These are phyloP conservation scores for Aspergillus funiculosus DNA, from an alignment of 495 filamentous ascomycete genomes.

Conservation along the genomic window DNA sequence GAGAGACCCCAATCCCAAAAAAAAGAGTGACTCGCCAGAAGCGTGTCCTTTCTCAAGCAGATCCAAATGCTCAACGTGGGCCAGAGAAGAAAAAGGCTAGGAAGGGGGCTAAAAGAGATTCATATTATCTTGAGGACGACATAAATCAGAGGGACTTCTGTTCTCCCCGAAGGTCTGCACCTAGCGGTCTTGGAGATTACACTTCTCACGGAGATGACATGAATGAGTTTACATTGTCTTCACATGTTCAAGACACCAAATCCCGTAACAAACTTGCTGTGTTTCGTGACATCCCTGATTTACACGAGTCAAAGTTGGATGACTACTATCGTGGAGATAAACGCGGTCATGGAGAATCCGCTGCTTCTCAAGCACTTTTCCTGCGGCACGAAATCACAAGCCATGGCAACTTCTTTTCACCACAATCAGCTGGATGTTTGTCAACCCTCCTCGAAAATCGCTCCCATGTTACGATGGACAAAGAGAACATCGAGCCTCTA, in stretches of 20 bases:
- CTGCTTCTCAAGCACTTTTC: slow-evolving; percentile 24
- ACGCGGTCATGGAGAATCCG: slow-evolving; percentile 15
- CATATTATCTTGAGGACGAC: background rate
- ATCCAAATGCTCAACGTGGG: slow-evolving; percentile 31
- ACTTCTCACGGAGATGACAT: slow-evolving; percentile 20
- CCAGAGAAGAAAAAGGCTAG: slow-evolving; percentile 24
- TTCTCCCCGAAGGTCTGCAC: slow-evolving; percentile 5
- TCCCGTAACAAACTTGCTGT: slow-evolving; percentile 27
- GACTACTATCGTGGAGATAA: slow-evolving; percentile 8
- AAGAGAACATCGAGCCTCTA: slow-evolving; percentile 46
- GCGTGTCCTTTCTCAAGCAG: slow-evolving; percentile 23
- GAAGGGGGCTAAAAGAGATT: slow-evolving; percentile 7
- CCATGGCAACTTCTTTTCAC: slow-evolving; percentile 8
- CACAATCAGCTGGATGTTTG: slow-evolving; percentile 12
- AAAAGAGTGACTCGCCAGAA: slow-evolving; percentile 26
- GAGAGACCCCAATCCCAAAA: slow-evolving; percentile 43
- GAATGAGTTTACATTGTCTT: slow-evolving; percentile 28
- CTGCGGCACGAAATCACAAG: slow-evolving; percentile 10
- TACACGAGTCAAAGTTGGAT: slow-evolving; percentile 11
- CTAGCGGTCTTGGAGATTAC: slow-evolving; percentile 3
- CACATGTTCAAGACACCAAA: slow-evolving; percentile 18
- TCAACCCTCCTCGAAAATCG: slow-evolving; percentile 6
- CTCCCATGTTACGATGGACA: slow-evolving; percentile 15
- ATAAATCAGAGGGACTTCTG: slow-evolving; percentile 2
- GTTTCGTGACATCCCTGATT: slow-evolving; percentile 29